These are phyloP conservation scores for Nannizziopsis barbatae DNA, from an alignment of 2,329 filamentous ascomycete species.

Conservation along the genomic window DNA sequence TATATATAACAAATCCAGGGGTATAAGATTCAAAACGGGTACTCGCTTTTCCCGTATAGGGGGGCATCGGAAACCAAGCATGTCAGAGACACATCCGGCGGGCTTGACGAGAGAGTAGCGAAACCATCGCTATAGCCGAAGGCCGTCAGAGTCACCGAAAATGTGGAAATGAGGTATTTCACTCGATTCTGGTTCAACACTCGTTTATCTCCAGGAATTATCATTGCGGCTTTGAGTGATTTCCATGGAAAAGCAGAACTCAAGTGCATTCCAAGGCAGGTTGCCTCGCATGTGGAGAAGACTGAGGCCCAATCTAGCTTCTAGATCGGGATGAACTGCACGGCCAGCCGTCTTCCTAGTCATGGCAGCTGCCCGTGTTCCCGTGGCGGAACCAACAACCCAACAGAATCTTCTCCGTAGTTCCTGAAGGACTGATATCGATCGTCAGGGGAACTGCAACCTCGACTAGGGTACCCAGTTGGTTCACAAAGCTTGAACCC, in stretches of 20 bases:
- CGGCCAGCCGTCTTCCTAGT: neutral
- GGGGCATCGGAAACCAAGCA: neutral
- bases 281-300: neutral
- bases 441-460: too few relatives aligned
- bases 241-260: neutral
- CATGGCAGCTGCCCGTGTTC: neutral
- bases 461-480: too few relatives aligned
- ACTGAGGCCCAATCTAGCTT: neutral
- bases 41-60: neutral
- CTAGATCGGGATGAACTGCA: neutral
- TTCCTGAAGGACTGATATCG: too few relatives aligned
- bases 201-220: neutral
- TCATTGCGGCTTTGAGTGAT: neutral
- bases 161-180: neutral
- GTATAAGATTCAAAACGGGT: neutral
- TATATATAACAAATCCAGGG: conserved; percentile 1
- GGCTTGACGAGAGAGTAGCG: neutral
- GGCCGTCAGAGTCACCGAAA: neutral
- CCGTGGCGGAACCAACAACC: neutral
- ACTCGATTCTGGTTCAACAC: neutral
- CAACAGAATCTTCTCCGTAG: neutral
- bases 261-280: neutral
- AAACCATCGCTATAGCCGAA: conserved; percentile 2
- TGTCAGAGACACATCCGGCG: conserved; percentile 9
- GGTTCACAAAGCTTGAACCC: too few relatives aligned